Evolutionary conservation across 2,329 filamentous ascomycete genomes (phyloP), one percentile per base, ranked within the genome.

Genomic region (Chaetomiaceae sp.): DNA sequence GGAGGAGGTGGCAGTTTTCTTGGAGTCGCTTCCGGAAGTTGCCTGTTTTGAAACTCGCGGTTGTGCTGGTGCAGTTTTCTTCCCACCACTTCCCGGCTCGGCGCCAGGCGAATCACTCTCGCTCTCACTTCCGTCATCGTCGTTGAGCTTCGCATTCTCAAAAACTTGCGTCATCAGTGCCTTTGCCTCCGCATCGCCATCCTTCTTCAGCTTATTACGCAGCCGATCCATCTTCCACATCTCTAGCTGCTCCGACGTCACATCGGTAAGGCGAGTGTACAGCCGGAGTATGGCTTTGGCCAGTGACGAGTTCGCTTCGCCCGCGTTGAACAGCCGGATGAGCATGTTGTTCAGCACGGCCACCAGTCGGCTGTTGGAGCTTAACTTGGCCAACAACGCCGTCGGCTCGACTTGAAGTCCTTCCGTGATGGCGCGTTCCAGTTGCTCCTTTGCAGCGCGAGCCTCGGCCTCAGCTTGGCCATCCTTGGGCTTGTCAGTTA

Each of bases 101-200:
- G 42, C 34, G 37, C 38, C 33, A 17, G 42, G 15, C 38, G 36
- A 35, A 14, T 46, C 45, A 27, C 38, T 45, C 18, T 45, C 47
- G 6, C 44, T 51, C 19, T 42, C 39, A 12, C 29, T 45, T 14
- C 14, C 43, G 19, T 51, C 52, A 10, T 50, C 62, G 36, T 55
- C 58, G 49, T 59, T 62, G 32, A 42, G 45, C 33, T 51, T 53
- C 3, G 58, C 60, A 27, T 62, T 65, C 5, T 56, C 53, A 22
- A 59, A 56, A 24, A 70, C 69, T 50, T 53, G 73, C 29, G 74
- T 72, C 4, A 84, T 77, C 38, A 83, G 67, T 4, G 72, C 73
- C 56, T 83, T 83, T 38, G 79, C 76, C 42, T 83, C 77, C 0
- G 76, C 72, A 57, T 86, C 81, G 20, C 79, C 83, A 57, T 79